These are phyloP conservation scores for Litchi chinensis DNA, from an alignment of 345 rosid species.

Conservation along the genomic window DNA sequence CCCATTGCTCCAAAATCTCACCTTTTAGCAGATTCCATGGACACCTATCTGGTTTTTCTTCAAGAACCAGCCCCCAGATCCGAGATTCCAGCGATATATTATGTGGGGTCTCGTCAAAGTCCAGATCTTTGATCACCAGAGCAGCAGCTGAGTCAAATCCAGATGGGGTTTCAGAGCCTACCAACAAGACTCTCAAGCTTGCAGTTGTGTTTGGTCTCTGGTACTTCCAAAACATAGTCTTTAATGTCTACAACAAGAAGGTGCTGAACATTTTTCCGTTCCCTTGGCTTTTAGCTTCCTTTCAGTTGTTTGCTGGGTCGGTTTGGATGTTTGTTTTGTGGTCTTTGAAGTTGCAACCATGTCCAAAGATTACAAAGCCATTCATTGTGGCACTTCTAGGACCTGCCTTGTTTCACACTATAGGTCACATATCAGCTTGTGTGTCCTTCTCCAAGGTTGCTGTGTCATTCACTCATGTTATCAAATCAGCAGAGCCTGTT, in stretches of 20 bases:
- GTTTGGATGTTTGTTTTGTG: constrained; percentile 88
- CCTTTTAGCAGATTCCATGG: constrained; percentile 25
- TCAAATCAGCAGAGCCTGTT: constrained; percentile 96
- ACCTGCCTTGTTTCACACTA: constrained; percentile 92
- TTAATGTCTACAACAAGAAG: constrained; percentile 92
- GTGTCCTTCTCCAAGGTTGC: constrained; percentile 98
- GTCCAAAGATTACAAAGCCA: constrained; percentile 78
- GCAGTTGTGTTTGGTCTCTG: constrained; percentile 80
- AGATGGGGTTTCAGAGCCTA: constrained; percentile 40
- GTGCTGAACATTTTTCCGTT: constrained; percentile 84
- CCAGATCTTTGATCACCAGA: constrained; percentile 41
- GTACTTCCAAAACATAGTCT: constrained; percentile 92
- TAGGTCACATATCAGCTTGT: constrained; percentile 97
- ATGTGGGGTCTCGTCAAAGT: constrained; percentile 35
- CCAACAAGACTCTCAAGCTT: constrained; percentile 61
- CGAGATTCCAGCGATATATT: constrained; percentile 29
- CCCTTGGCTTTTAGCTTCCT: constrained; percentile 97
- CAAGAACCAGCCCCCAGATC: constrained; percentile 40
- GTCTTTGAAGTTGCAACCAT: constrained; percentile 79
- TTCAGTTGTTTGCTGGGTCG: constrained; percentile 90
- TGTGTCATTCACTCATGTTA: constrained; percentile 95
- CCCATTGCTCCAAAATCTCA: constrained; percentile 28
- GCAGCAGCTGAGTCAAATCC: constrained; percentile 56
- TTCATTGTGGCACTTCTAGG: constrained; percentile 90
- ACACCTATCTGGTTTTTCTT: constrained; percentile 42